Conservation (phyloP, 208 protist genomes). For the Leishmania guyanensis region DNA sequence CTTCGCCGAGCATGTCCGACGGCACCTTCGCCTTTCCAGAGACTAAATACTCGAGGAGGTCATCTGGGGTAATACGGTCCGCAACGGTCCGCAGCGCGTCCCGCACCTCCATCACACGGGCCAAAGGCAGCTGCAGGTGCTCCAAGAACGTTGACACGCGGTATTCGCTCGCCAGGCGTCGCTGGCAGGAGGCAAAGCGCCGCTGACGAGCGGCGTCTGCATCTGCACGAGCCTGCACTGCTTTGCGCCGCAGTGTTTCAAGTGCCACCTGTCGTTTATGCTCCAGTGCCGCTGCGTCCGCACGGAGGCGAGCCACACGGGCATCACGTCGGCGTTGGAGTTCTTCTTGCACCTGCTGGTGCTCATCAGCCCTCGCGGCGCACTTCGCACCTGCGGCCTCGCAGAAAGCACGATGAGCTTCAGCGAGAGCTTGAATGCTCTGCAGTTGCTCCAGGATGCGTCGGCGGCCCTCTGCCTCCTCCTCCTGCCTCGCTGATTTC, state of each 20-base stretch:
- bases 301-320: constrained; percentile 11
- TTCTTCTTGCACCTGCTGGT: constrained; percentile 32
- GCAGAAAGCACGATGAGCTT: constrained; percentile 12
- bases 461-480: constrained; percentile 4
- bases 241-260: constrained; percentile 32
- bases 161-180: constrained; percentile 39
- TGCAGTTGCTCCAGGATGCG: constrained; percentile 12
- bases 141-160: constrained; percentile 68
- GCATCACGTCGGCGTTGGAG: constrained; percentile 27
- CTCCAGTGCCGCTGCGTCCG: constrained; percentile 23
- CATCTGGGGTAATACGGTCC: constrained; percentile 60
- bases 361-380: constrained; percentile 16
- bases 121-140: constrained; percentile 46
- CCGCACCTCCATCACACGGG: constrained; percentile 47
- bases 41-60: constrained; percentile 80
- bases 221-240: constrained; percentile 17
- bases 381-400: neutral
- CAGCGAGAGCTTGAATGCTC: constrained; percentile 5
- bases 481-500: neutral
- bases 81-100: constrained; percentile 37
- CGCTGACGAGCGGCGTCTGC: constrained; percentile 30
- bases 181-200: constrained; percentile 35
- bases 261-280: constrained; percentile 35
- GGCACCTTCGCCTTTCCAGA: constrained; percentile 69
- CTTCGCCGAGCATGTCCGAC: constrained; percentile 54